These are phyloP conservation scores for Neofusicoccum laricinum DNA, from an alignment of 2,329 filamentous ascomycete genomes.

Conservation along the genomic window DNA sequence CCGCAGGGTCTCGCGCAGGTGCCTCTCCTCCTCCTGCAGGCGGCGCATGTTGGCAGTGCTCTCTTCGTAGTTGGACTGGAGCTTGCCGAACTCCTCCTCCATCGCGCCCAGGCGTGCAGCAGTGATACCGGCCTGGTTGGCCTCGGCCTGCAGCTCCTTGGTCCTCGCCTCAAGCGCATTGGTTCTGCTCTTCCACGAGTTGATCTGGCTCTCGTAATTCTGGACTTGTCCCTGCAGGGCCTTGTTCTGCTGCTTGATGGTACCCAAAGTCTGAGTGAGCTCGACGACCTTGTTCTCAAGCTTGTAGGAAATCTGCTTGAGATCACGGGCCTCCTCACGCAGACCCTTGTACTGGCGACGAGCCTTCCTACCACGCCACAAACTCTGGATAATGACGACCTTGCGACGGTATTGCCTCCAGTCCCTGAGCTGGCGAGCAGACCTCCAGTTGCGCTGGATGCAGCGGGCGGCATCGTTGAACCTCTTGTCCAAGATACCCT, in stretches of 20 bases:
- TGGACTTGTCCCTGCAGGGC: slow-evolving; percentile 81
- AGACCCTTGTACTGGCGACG: slow-evolving; percentile 83
- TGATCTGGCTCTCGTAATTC: slow-evolving; percentile 93
- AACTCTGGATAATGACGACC: slow-evolving; percentile 82
- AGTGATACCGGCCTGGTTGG: slow-evolving; percentile 95
- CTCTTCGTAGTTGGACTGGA: slow-evolving; percentile 86
- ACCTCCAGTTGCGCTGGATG: slow-evolving; percentile 89
- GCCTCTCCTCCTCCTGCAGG: slow-evolving; percentile 89
- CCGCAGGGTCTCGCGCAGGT: slow-evolving; percentile 77
- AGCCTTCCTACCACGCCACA: slow-evolving; percentile 84
- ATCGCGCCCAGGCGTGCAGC: slow-evolving; percentile 85
- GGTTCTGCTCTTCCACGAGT: slow-evolving; percentile 91
- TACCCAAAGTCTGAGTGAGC: slow-evolving; percentile 87
- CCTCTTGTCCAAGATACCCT: slow-evolving; percentile 89
- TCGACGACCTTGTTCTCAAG: slow-evolving; percentile 99
- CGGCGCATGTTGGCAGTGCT: slow-evolving; percentile 87
- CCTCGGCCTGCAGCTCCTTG: slow-evolving; percentile 92
- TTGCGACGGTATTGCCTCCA: slow-evolving; percentile 92
- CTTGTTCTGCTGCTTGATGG: slow-evolving; percentile 95
- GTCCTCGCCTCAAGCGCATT: slow-evolving; percentile 84
- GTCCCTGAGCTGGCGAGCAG: slow-evolving; percentile 69
- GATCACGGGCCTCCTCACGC: slow-evolving; percentile 92
- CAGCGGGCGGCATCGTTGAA: slow-evolving; percentile 85
- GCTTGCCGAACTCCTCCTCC: slow-evolving; percentile 92
- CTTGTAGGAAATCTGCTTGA: slow-evolving; percentile 99